These are phyloP conservation scores for Boletellus ananas DNA, from an alignment of 768 basidiomycete genomes.

Conservation along the genomic window DNA sequence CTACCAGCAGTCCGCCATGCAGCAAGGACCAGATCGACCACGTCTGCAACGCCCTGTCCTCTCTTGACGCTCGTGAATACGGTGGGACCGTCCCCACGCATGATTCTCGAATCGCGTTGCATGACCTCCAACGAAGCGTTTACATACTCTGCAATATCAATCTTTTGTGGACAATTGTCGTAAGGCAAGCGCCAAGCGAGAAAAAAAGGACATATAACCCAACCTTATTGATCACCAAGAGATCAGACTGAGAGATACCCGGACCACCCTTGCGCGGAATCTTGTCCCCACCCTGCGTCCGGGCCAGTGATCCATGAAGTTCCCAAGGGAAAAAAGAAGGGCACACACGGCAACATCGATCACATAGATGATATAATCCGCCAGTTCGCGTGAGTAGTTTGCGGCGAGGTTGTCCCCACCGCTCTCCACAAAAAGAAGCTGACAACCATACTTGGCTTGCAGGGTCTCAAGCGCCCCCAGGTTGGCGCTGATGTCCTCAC, in stretches of 20 bases:
- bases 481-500: conserved; percentile 97
- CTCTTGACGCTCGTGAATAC: conserved; percentile 84
- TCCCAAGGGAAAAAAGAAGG: neutral
- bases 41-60: conserved; percentile 73
- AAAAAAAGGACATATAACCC: neutral
- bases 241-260: conserved; percentile 93
- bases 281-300: conserved; percentile 90
- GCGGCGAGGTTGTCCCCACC: conserved; percentile 97
- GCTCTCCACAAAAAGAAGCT: conserved; percentile 91
- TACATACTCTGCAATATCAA: conserved; percentile 89
- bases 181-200: neutral
- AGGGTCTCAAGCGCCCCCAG: conserved; percentile 93
- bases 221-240: conserved; percentile 94
- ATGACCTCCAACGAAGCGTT: conserved; percentile 92
- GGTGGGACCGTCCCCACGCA: conserved; percentile 94
- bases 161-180: conserved; percentile 45
- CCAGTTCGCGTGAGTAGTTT: conserved; percentile 93
- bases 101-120: conserved; percentile 86
- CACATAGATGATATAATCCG: conserved; percentile 96
- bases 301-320: conserved; percentile 1
- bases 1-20: conserved; percentile 86
- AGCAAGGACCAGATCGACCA: conserved; percentile 74
- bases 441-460: conserved; percentile 86
- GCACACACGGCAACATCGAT: conserved; percentile 74
- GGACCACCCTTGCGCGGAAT: conserved; percentile 98